Percentiles rank a stretch among this genome's conserved stretches.
These are phyloP conservation scores for Rhodotorula taiwanensis DNA, from an alignment of 768 basidiomycete species.

Conservation along the genomic window DNA sequence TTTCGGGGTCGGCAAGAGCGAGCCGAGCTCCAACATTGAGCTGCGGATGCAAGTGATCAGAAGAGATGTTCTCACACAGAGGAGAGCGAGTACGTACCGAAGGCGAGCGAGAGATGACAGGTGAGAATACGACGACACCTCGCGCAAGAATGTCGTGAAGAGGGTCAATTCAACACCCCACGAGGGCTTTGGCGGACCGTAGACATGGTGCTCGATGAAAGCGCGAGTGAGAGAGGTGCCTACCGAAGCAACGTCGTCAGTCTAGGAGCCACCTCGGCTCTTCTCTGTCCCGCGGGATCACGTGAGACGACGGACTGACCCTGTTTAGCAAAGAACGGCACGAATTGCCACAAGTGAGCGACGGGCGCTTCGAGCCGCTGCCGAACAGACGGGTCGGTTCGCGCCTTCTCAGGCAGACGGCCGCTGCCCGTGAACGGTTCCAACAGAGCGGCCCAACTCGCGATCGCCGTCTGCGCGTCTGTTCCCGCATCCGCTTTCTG, in stretches of 20 bases:
- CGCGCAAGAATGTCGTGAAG: constrained; percentile 63
- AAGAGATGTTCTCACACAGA: not conserved
- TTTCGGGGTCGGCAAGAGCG: constrained; percentile 70
- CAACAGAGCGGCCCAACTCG: constrained; percentile 24
- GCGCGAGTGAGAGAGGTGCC: constrained; percentile 56
- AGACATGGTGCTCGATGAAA: constrained; percentile 68
- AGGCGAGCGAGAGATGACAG: constrained; percentile 67
- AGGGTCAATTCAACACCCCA: constrained; percentile 97
- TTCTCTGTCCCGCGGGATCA: not conserved
- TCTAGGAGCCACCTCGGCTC: not conserved
- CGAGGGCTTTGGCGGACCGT: constrained; percentile 77
- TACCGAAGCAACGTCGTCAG: constrained; percentile 26
- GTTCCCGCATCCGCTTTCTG: not conserved
- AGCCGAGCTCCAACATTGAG: constrained; percentile 66
- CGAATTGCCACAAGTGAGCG: constrained; percentile 32
- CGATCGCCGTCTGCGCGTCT: constrained; percentile 5
- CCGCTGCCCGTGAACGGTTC: constrained; percentile 26
- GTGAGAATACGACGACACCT: constrained; percentile 69
- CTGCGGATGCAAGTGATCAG: constrained; percentile 45
- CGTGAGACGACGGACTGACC: constrained; percentile 20
- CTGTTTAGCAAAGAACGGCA: constrained; percentile 38
- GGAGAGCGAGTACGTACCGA: constrained; percentile 40
- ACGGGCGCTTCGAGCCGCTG: constrained; percentile 8
- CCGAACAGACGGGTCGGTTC: constrained; percentile 22
- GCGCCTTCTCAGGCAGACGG: constrained; percentile 20